Conservation (phyloP, 148 eudicot genomes). For the Talinum fruticosum region DNA sequence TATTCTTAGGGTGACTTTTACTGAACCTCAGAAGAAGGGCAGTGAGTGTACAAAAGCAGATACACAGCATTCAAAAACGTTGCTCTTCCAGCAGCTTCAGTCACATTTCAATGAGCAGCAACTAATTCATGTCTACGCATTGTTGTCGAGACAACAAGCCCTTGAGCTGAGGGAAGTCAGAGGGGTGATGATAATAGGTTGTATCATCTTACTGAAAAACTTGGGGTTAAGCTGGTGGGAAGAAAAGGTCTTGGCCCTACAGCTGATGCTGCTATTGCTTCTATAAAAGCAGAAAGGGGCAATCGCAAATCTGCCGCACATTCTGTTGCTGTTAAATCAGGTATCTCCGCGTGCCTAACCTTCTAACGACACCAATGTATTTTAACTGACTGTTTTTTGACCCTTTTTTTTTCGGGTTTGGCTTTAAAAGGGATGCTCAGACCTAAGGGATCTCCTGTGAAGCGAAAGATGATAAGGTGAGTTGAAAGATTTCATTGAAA, state of each 20-base stretch:
- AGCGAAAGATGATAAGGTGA: constrained; percentile 52
- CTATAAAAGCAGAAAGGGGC: constrained; percentile 91
- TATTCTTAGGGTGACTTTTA: constrained; percentile 73
- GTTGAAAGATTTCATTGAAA: background rate
- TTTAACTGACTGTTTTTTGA: no score
- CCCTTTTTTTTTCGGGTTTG: background rate
- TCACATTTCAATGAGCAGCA: constrained; percentile 91
- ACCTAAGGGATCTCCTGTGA: constrained; percentile 43
- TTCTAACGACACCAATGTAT: no score
- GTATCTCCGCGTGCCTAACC: constrained; percentile 38
- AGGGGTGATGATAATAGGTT: constrained; percentile 94
- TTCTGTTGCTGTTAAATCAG: constrained; percentile 57
- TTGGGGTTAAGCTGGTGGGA: constrained; percentile 84
- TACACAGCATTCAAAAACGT: constrained; percentile 47
- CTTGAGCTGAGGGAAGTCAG: constrained; percentile 86
- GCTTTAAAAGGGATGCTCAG: constrained; percentile 47
- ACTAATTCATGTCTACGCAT: constrained; percentile 74
- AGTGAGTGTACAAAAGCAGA: constrained; percentile 54
- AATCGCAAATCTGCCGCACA: constrained; percentile 50
- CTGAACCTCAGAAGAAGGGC: constrained; percentile 59
- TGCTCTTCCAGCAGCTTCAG: constrained; percentile 90
- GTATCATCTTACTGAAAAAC: constrained; percentile 67
- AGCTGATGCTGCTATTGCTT: constrained; percentile 81
- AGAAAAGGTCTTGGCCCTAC: constrained; percentile 92
- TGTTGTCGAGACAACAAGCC: constrained; percentile 72